Evolutionary conservation across 176 grass and related monocot species (phyloP).

Genomic region (Pharus latifolius): DNA sequence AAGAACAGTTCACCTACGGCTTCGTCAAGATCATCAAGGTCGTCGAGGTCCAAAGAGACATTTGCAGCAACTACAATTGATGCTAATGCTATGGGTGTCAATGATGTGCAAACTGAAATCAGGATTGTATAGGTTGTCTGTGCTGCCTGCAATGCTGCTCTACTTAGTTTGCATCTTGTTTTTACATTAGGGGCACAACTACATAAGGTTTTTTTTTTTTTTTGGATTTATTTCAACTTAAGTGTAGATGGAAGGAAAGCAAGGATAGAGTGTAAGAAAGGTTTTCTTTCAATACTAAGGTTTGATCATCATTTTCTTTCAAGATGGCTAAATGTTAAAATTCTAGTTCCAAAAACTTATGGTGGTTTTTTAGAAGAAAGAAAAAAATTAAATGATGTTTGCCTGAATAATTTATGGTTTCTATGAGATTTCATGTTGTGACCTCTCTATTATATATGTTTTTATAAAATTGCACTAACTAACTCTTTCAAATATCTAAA

Average conservation of each 20-base stretch:
- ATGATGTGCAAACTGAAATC: conserved; percentile 10
- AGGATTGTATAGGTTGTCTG: conserved; percentile 22
- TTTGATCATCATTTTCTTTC: not conserved
- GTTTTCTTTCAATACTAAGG: not conserved
- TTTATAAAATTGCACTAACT: too few species aligned
- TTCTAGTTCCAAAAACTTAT: too few species aligned
- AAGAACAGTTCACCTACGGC: not conserved
- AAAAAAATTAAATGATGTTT: too few species aligned
- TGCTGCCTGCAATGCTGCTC: not conserved
- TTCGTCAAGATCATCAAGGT: conserved; percentile 34
- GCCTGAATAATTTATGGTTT: too few species aligned
- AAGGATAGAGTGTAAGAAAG: not conserved
- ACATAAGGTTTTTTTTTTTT: not conserved
- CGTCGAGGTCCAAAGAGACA: conserved; percentile 19
- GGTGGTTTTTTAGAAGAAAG: too few species aligned
- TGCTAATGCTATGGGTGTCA: not conserved
- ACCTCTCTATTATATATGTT: too few species aligned
- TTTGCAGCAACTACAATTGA: not conserved
- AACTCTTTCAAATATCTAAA: too few species aligned
- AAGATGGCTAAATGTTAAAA: too few species aligned
- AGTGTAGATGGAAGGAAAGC: not conserved
- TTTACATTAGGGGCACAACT: too few species aligned
- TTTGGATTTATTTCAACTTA: not conserved
- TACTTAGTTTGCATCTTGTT: not conserved
- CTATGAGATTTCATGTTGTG: too few species aligned